These are phyloP conservation scores for Lentinula lateritia DNA, from an alignment of 768 basidiomycete genomes.

Conservation along the genomic window DNA sequence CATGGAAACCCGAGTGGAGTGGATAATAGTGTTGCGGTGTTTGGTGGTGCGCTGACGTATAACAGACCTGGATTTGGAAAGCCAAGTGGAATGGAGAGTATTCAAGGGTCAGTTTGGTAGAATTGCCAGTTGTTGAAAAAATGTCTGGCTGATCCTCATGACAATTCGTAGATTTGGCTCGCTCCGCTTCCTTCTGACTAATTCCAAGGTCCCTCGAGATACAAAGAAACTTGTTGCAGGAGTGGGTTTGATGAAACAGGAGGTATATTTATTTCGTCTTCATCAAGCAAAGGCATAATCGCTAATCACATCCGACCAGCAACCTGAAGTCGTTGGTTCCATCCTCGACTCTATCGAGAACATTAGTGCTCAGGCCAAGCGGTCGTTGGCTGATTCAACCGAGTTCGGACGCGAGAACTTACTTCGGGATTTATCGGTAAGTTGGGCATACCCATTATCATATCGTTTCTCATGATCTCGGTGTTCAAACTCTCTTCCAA, in stretches of 20 bases:
- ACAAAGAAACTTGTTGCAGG: constrained; percentile 92
- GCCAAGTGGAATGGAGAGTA: constrained; percentile 77
- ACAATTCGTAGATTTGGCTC: constrained; percentile 70
- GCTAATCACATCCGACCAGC: constrained; percentile 30
- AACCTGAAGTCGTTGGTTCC: constrained; percentile 80
- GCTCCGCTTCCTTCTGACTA: constrained; percentile 83
- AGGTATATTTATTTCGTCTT: constrained; percentile 34
- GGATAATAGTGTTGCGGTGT: constrained; percentile 91
- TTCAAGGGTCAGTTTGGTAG: constrained; percentile 64
- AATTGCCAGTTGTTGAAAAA: neutral
- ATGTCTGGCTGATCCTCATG: neutral
- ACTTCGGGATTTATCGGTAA: constrained; percentile 63
- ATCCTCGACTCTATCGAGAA: constrained; percentile 78
- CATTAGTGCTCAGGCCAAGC: constrained; percentile 79
- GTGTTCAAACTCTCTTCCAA: neutral
- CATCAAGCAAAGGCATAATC: constrained; percentile 4
- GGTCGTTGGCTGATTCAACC: constrained; percentile 61
- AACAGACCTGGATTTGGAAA: constrained; percentile 73
- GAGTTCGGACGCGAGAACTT: constrained; percentile 63
- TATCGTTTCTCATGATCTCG: constrained; percentile 10
- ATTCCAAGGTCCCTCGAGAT: constrained; percentile 89
- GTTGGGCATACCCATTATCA: constrained; percentile 24
- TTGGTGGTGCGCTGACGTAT: constrained; percentile 90
- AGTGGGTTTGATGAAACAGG: constrained; percentile 67
- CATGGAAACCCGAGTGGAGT: constrained; percentile 98